Conservation (phyloP, 768 basidiomycete genomes). For the Panus rudis region DNA sequence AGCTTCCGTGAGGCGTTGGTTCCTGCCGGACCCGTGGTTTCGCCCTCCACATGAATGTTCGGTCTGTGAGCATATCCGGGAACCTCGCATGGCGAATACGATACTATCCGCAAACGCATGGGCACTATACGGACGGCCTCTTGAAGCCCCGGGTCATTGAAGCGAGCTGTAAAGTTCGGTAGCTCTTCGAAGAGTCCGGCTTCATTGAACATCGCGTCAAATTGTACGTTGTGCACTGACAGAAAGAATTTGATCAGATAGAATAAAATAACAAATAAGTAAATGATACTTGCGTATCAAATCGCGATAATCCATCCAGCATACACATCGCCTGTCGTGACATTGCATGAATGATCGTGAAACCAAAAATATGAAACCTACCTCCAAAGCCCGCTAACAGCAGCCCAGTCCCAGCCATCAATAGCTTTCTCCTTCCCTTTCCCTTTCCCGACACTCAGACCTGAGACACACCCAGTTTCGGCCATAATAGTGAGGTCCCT, state of each 20-base stretch:
- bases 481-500: too few species aligned
- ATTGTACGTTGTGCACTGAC: conserved; percentile 36
- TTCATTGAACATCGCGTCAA: conserved; percentile 2
- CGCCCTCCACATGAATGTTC: conserved; percentile 43
- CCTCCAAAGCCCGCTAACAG: conserved; percentile 47
- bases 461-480: too few species aligned
- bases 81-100: conserved; percentile 16
- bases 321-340: conserved; percentile 41
- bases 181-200: neutral
- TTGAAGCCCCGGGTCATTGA: conserved; percentile 24
- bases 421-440: neutral
- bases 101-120: conserved; percentile 33
- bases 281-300: conserved; percentile 35
- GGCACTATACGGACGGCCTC: conserved; percentile 52
- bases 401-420: conserved; percentile 55
- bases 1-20: conserved; percentile 30
- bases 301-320: conserved; percentile 54
- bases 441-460: neutral
- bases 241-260: too few species aligned
- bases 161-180: conserved; percentile 18
- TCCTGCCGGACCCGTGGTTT: conserved; percentile 33
- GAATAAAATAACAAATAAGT: neutral
- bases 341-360: neutral
- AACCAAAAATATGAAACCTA: conserved; percentile 20
- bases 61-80: conserved; percentile 31